Base-by-base conservation (phyloP, 768 basidiomycete species). In the Leccinum broughii region DNA sequence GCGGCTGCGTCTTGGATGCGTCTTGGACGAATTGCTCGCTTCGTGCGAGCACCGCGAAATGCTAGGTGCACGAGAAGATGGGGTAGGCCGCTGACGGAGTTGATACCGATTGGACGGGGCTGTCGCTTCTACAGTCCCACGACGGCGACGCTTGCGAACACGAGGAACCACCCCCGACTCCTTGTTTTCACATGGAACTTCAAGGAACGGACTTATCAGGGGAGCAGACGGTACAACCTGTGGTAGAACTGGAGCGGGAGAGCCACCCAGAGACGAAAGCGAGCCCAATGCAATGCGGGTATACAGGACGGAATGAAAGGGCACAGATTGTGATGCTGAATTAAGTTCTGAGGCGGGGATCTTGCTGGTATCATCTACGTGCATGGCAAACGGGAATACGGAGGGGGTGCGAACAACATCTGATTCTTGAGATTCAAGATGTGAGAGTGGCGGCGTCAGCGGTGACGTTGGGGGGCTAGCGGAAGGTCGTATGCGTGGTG, bases 381-480 rank as follows among this genome's bases (percentile, higher is more conserved):
- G 70, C 78, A 71, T 54, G 46, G 64, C 60, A 32, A 71, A 63
- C 14, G 73, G 72, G 54, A 64, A 58, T 35, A 41, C 75, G 32
- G 80, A 57, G 11, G 87, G 85, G 1, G 86, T 84, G 49, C 78
- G 75, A 57, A 85, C 71, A 56, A 72, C 69, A 20, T 82, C 80
- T 3, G 78, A 76, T 30, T 78, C 80, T 66, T 83, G 80, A 7
- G 83, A 82, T 57, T 73, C 59, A 22, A 62, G 32, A 32, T 60
- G 66, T 8, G 65, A 70, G 30, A 68, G 66, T 41, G 62, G 66
- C 22, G 66, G 72, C 17, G 68, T 71, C 15, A 75, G 68, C 37
- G 76, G 72, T 64, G 58, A 74, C 48, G 60, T 66, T n/a, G 56
- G 67, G 54, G 66, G 70, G 55, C 65, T 72, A 61, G 55, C 57